Percentiles rank a stretch among this genome's conserved stretches.
These are phyloP conservation scores for Lipomyces sp. DNA, from an alignment of 805 yeast genomes.

Conservation along the genomic window DNA sequence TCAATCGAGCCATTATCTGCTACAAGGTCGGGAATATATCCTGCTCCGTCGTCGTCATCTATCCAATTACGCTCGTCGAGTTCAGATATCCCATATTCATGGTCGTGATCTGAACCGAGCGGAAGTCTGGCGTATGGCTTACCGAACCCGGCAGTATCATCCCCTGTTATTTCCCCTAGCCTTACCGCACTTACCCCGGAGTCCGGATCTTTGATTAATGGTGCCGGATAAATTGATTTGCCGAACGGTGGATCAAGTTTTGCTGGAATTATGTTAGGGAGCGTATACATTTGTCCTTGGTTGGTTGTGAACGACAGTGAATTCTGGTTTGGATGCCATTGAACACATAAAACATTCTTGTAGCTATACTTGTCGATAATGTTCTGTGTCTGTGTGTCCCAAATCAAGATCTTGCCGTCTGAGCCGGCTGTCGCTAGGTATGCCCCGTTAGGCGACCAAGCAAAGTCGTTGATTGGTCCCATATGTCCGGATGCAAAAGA, in stretches of 20 bases:
- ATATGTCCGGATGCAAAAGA: constrained; percentile 41
- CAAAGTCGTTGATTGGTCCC: constrained; percentile 54
- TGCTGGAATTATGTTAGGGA: constrained; percentile 38
- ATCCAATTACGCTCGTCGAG: constrained; percentile 51
- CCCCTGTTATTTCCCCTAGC: constrained; percentile 30
- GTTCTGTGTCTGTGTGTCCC: constrained; percentile 55
- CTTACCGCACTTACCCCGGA: constrained; percentile 39
- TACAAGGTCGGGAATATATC: constrained; percentile 25
- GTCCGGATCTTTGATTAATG: constrained; percentile 44
- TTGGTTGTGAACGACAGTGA: constrained; percentile 43
- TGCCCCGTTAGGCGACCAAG: constrained; percentile 66
- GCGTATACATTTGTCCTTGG: constrained; percentile 44
- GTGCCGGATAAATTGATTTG: constrained; percentile 30
- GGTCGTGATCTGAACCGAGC: constrained; percentile 39
- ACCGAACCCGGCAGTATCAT: constrained; percentile 1
- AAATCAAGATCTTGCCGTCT: constrained; percentile 58
- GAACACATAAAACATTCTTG: constrained; percentile 48
- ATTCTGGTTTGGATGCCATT: constrained; percentile 50
- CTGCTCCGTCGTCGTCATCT: constrained; percentile 66
- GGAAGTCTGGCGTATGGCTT: constrained; percentile 9
- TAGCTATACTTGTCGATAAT: constrained; percentile 41
- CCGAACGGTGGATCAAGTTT: constrained; percentile 41
- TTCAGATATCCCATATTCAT: constrained; percentile 36
- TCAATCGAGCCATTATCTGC: constrained; percentile 19
- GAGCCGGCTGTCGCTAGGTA: constrained; percentile 63